Percentiles rank a stretch among this genome's conserved stretches.
phyloP scores from a whole-genome alignment of 768 basidiomycete genomes.

The Grammothele lineata region DNA sequence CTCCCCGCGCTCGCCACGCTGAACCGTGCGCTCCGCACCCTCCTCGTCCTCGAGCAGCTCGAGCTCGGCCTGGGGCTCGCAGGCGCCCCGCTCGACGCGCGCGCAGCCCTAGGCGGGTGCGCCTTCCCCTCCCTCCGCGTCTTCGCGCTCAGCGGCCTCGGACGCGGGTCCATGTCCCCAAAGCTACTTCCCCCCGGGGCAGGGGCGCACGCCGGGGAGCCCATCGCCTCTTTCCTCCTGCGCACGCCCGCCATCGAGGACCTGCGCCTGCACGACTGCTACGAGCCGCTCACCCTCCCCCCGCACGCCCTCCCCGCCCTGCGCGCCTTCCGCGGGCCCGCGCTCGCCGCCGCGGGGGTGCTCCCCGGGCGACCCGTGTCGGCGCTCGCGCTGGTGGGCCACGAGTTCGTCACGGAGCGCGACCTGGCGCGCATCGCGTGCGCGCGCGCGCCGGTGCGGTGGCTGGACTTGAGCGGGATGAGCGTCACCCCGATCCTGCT shows the following conservation, averaged over 20 bases:
- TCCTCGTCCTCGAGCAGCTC: slow-evolving; percentile 47
- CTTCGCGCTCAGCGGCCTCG: slow-evolving; percentile 31
- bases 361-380: slow-evolving; percentile 61
- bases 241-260: slow-evolving; percentile 36
- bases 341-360: slow-evolving; percentile 52
- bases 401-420: slow-evolving; percentile 50
- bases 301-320: slow-evolving; percentile 45
- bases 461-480: slow-evolving; percentile 57
- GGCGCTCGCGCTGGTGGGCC: slow-evolving; percentile 50
- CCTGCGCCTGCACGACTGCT: slow-evolving; percentile 43
- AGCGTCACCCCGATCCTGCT: slow-evolving; percentile 53
- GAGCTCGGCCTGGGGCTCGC: slow-evolving; percentile 53
- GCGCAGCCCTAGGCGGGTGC: slow-evolving; percentile 21
- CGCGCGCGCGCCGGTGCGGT: slow-evolving; percentile 44
- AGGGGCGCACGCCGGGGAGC: slow-evolving; percentile 24
- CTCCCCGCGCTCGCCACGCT: slow-evolving; percentile 26
- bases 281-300: slow-evolving; percentile 35
- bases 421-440: slow-evolving; percentile 48
- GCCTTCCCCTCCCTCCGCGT: slow-evolving; percentile 26
- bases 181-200: slow-evolving; percentile 14
- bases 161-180: slow-evolving; percentile 34
- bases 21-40: slow-evolving; percentile 34
- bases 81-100: slow-evolving; percentile 30
- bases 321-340: slow-evolving; percentile 54
- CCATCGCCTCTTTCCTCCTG: slow-evolving; percentile 36